Base-by-base conservation (phyloP, 1,139 yeast genomes). In the Taphrina wiesneri region DNA sequence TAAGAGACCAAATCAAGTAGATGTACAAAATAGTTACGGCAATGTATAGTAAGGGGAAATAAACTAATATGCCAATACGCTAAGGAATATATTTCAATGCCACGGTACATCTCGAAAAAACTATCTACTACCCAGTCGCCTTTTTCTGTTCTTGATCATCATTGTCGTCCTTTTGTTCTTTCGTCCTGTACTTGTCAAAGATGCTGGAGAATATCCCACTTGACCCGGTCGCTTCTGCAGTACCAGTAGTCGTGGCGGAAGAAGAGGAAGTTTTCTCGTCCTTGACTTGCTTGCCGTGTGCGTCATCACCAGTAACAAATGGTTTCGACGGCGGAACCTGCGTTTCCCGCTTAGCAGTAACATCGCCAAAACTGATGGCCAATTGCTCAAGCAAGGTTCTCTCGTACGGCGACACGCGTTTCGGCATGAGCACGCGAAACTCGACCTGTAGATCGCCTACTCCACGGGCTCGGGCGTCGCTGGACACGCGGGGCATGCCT, bases 341-440 rank as follows among this genome's bases (percentile, higher is more conserved):
- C 19, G 21, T 49, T 9, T 68, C 63, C 52, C 66, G 52, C 21
- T 84, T 88, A 2, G 99, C 98, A 34, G 82, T 82, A 56, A 80
- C 80, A 75, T 93, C 99, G 68, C 88, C 85, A 66, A 88, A 83
- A 2, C 96, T 87, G 74, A 90, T 97, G 0, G 99, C 99, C 70
- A 93, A 81, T 0, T 97, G 97, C 75, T 95, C 99, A 72, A 95
- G 81, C 67, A 93, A 80, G n/a, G 67, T 83, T 83, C 2, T 98
- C 93, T 67, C 85, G 83, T 70, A 85, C 15, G 69, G 64, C n/a
- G 65, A 45, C 23, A 63, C 30, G 28, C 65, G 51, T 67, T 70
- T 65, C 34, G 71, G 80, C 1, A 92, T 85, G 74, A 85, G 84
- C 30, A 95, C 89, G 65, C 85, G 84, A 71, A 91, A 83, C 11